A percentile compares a stretch with the other conserved stretches of the same genome.
Conservation (phyloP, 306 rosid species). For the Inga oerstediana region DNA sequence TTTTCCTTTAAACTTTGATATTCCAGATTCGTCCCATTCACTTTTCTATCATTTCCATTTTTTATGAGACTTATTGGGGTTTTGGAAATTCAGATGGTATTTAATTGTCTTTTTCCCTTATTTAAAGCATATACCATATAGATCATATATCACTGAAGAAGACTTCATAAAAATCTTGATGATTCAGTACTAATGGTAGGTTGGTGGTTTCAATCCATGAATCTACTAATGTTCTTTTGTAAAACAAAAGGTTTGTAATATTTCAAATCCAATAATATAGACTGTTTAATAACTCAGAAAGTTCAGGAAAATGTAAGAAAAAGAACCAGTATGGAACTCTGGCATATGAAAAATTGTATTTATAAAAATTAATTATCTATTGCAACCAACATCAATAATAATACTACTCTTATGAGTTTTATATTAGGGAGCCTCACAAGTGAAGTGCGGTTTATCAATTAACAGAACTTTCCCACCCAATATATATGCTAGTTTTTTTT, state of each 20-base stretch:
- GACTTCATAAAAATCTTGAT: neutral
- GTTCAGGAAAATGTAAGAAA: constrained; percentile 4
- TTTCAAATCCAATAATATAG: neutral
- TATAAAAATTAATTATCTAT: neutral
- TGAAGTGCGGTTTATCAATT: too few species aligned
- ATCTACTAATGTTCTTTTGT: neutral
- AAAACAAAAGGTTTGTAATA: neutral
- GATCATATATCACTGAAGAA: neutral
- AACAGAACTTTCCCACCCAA: too few species aligned
- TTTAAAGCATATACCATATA: neutral
- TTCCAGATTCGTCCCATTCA: too few species aligned
- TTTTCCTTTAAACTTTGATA: too few species aligned
- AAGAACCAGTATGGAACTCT: neutral
- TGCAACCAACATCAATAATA: neutral
- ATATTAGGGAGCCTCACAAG: too few species aligned
- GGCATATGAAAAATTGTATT: neutral
- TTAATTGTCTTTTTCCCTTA: too few species aligned
- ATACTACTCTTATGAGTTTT: too few species aligned
- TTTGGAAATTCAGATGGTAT: too few species aligned
- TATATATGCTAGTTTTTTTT: too few species aligned
- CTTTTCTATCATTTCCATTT: too few species aligned
- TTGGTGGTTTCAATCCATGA: neutral
- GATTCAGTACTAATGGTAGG: neutral
- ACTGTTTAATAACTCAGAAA: neutral
- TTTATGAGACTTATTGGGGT: too few species aligned